A percentile compares a stretch with the other conserved stretches of the same genome.
phyloP scores from a whole-genome alignment of 2,329 filamentous ascomycete genomes.

The Phaeosphaeria sp. region DNA sequence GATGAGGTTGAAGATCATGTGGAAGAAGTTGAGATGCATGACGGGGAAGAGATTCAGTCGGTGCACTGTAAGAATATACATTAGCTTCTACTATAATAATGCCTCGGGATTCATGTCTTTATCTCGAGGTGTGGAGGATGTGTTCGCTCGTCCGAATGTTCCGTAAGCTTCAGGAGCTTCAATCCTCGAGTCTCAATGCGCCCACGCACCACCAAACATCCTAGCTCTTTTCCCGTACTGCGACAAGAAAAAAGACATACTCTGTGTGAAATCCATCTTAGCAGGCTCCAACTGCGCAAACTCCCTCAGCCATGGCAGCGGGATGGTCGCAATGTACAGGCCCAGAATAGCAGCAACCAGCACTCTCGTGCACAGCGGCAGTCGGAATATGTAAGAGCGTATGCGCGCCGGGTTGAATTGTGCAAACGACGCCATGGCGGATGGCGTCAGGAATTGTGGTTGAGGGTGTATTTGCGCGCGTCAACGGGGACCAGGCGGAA shows the following conservation, averaged over 20 bases:
- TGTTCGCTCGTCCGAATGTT: not conserved
- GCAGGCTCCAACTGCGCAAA: slow-evolving; percentile 83
- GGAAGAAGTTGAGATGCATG: slow-evolving; percentile 81
- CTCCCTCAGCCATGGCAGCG: slow-evolving; percentile 73
- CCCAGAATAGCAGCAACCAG: slow-evolving; percentile 71
- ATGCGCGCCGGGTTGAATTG: slow-evolving; percentile 75
- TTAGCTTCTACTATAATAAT: slow-evolving; percentile 16
- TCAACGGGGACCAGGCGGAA: not conserved
- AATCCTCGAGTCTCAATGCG: not conserved
- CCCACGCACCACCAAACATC: not conserved
- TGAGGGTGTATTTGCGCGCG: not conserved
- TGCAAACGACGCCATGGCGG: slow-evolving; percentile 54
- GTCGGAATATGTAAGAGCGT: slow-evolving; percentile 79
- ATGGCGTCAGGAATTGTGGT: slow-evolving; percentile 12
- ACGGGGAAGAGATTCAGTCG: slow-evolving; percentile 91
- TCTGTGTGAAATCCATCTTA: slow-evolving; percentile 72
- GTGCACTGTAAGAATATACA: slow-evolving; percentile 68
- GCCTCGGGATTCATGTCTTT: not conserved
- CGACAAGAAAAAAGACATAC: slow-evolving; percentile 59
- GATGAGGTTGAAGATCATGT: slow-evolving; percentile 79
- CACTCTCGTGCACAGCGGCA: slow-evolving; percentile 86
- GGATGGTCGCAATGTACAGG: slow-evolving; percentile 73
- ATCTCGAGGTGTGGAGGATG: not conserved
- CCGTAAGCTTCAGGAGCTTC: not conserved
- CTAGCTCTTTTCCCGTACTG: not conserved